Evolutionary conservation across 2,329 filamentous ascomycete genomes (phyloP).

Genomic region (Colletotrichum musae): DNA sequence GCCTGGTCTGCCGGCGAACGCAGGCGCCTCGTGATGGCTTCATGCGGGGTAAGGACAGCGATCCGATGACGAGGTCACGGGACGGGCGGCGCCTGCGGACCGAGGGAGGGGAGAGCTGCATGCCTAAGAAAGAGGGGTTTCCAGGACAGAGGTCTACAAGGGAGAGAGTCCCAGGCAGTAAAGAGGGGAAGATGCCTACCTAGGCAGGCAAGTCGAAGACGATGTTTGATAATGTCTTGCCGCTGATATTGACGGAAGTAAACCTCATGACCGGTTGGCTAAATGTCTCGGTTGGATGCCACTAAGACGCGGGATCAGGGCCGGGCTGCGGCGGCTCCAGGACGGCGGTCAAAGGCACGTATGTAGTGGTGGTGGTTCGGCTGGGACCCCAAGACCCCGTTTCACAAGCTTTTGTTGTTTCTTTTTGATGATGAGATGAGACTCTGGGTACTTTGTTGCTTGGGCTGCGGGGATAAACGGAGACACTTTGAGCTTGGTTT

Average conservation of each 20-base stretch:
- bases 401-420: conserved; percentile 15
- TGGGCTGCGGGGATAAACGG: too few species aligned
- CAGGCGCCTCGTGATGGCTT: conserved; percentile 32
- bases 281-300: not conserved
- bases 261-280: conserved; percentile 5
- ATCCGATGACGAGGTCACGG: conserved; percentile 20
- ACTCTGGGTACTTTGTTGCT: not conserved
- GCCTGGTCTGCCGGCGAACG: too few species aligned
- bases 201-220: too few species aligned
- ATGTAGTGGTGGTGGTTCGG: too few species aligned
- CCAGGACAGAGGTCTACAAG: too few species aligned
- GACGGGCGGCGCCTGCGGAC: conserved; percentile 2
- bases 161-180: too few species aligned
- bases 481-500: too few species aligned
- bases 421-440: not conserved
- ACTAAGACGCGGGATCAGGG: conserved; percentile 7
- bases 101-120: not conserved
- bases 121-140: too few species aligned
- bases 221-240: too few species aligned
- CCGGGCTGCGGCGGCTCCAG: conserved; percentile 6
- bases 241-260: not conserved
- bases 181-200: too few species aligned
- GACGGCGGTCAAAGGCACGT: not conserved
- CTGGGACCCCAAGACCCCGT: not conserved
- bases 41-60: not conserved